Evolutionary conservation across 306 rosid genomes (phyloP), one percentile per base, ranked within the genome.

Genomic region (Malus orientalis): DNA sequence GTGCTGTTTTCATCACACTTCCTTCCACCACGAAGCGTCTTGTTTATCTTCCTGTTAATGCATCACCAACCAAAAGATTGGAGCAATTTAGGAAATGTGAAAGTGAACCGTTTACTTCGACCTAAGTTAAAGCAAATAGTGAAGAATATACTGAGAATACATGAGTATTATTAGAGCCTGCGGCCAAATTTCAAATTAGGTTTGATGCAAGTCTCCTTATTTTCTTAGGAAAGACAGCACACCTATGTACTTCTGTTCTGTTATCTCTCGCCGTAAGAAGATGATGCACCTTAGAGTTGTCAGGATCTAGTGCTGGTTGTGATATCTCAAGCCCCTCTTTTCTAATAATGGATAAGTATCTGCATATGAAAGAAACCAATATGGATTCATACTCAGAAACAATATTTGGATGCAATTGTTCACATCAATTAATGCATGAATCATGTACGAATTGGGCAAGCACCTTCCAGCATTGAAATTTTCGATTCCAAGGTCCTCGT

Each of bases 271-370:
- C 90, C 6, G 96, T 91, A 70, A 93, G 78, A 13, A 85, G 80
- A 80, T 93, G 91, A 81, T 91, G 96, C 20, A 93, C 84, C 79
- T 88, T 95, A 8, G 98, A 93, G 77, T 88, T 87, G 32, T 16
- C 69, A 32, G 85, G 89, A 84, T 89, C 97, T 36, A 93, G 89
- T 30, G 89, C 98, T 57, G 98, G 97, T 81, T 93, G 97, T 77
- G 98, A 93, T 82, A 93, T 91, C 88, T 91, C 87, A 20, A 91
- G 89, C 71, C 93, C 96, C 87, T 91, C 96, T 77, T 87, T 88
- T 77, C 79, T 84, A 55, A 93, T 80, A 71, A 91, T 85, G 25
- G 90, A 80, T 73, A 93, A 44, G 78, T 91, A 88, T 75, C 98
- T 93, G 77, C 59, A 70, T 54, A 70, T 22, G 13, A 8, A n/a